phyloP scores from a whole-genome alignment of 345 rosid species.

The Conringia planisiliqua region DNA sequence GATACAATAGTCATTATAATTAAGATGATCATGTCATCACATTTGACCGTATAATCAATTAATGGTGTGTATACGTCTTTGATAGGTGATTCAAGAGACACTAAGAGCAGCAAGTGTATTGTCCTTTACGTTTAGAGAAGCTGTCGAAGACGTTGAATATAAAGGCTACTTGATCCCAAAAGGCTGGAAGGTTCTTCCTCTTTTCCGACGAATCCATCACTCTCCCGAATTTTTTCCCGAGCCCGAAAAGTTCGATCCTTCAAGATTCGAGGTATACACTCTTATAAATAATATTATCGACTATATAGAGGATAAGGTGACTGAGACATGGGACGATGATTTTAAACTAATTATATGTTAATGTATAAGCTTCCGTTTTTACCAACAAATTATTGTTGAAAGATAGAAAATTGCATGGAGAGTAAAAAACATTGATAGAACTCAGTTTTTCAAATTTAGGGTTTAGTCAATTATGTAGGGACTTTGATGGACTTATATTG shows the following conservation, averaged over 20 bases:
- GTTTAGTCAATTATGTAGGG: slow-evolving; percentile 19
- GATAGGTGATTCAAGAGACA: slow-evolving; percentile 96
- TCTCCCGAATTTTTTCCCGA: slow-evolving; percentile 63
- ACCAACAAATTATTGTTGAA: background rate
- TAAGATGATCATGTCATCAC: background rate
- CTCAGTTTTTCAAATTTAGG: slow-evolving; percentile 7
- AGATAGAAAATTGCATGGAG: background rate
- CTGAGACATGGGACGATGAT: background rate
- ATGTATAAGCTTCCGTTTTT: background rate
- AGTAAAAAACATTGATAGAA: background rate
- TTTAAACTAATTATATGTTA: background rate
- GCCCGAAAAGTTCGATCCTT: slow-evolving; percentile 81
- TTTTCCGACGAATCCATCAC: slow-evolving; percentile 86
- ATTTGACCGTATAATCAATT: background rate
- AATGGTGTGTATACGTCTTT: background rate
- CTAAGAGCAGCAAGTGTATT: slow-evolving; percentile 77
- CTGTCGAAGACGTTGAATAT: slow-evolving; percentile 77
- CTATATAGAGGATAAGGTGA: background rate
- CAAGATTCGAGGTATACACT: slow-evolving; percentile 68
- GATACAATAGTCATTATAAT: background rate
- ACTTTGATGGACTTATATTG: slow-evolving; percentile 16
- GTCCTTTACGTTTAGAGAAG: slow-evolving; percentile 92
- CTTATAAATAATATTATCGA: background rate
- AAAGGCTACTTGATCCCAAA: slow-evolving; percentile 82
- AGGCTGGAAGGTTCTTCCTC: slow-evolving; percentile 98